Evolutionary conservation across 2,329 filamentous ascomycete species (phyloP).

Genomic region (Paecilomyces fulvus): DNA sequence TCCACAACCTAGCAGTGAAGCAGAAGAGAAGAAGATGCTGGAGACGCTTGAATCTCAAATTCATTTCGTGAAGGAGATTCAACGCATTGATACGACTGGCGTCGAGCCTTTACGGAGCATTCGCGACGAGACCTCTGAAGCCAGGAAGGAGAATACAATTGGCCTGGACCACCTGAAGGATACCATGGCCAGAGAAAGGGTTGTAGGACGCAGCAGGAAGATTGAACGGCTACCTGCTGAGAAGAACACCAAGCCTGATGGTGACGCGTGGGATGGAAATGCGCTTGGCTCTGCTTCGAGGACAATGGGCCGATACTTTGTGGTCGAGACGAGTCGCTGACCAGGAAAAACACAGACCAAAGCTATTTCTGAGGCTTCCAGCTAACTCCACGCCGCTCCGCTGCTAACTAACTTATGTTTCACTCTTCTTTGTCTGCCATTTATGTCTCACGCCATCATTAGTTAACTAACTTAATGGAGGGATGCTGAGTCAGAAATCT

Average conservation of each 20-base stretch:
- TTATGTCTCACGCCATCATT: too few relatives aligned
- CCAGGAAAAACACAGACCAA: background rate
- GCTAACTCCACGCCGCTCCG: background rate
- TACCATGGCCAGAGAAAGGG: constrained; percentile 31
- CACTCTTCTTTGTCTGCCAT: too few relatives aligned
- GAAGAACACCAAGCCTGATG: constrained; percentile 28
- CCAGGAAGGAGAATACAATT: constrained; percentile 31
- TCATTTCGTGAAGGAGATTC: constrained; percentile 81
- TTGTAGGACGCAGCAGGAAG: constrained; percentile 35
- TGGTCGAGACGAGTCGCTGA: constrained; percentile 49
- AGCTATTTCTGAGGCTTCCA: background rate
- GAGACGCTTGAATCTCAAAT: constrained; percentile 71
- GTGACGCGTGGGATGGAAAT: constrained; percentile 58
- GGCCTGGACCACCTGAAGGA: constrained; percentile 28
- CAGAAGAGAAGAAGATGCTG: constrained; percentile 64
- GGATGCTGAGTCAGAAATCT: background rate
- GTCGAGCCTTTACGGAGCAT: constrained; percentile 69
- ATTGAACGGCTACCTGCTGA: constrained; percentile 34
- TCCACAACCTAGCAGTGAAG: constrained; percentile 55
- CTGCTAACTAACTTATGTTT: too few relatives aligned
- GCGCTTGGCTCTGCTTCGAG: constrained; percentile 57
- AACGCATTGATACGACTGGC: constrained; percentile 64
- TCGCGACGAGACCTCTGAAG: constrained; percentile 56
- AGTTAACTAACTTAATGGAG: too few relatives aligned
- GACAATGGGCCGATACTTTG: constrained; percentile 65